Base-by-base conservation (phyloP, 805 yeast species). In the Lachancea nothofagi region DNA sequence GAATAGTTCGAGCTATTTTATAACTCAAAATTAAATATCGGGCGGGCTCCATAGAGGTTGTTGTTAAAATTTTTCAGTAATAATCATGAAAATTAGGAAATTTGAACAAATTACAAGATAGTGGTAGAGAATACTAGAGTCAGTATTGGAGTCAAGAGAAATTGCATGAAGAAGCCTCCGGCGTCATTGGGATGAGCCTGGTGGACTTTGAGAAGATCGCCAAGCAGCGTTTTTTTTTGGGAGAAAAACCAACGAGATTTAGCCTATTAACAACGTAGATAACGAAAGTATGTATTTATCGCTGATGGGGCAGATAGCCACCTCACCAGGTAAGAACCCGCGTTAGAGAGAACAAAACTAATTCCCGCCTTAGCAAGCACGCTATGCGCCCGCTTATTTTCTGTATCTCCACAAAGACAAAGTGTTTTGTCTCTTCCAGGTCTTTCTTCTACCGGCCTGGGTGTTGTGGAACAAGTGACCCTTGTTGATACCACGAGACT, bases 401-500 rank as follows among this genome's bases (percentile, higher is more conserved):
- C 98, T 88, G 96, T 90, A 90, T 83, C 98, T 86, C 98, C 98
- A 90, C 76, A 90, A 75, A 61, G 95, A 83, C 69, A 90, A 80
- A 64, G 98, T 93, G 93, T 90, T 93, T 79, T 90, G 88, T 72
- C 79, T 85, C 87, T 90, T 93, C 98, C 98, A 90, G 77, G 90
- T 93, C 87, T 90, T 94, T 74, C 95, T 85, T 77, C 97, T 88
- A 71, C 98, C 98, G 65, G 96, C 88, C 65, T 74, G 72, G 80
- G 97, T 90, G 83, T 90, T 88, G 96, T 83, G 79, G 96, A 66
- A 93, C 72, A 78, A 77, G 90, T 93, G 98, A 73, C 98, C 98
- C 86, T 90, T 93, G 95, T 89, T 88, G 82, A 93, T 87, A 86
- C 98, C 98, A 82, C 98, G 85, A 75, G 95, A 87, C 75, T 88